Percentiles rank a stretch among this genome's conserved stretches.
Evolutionary conservation across 306 rosid genomes (phyloP).

Genomic region (Pyrus bretschneideri): DNA sequence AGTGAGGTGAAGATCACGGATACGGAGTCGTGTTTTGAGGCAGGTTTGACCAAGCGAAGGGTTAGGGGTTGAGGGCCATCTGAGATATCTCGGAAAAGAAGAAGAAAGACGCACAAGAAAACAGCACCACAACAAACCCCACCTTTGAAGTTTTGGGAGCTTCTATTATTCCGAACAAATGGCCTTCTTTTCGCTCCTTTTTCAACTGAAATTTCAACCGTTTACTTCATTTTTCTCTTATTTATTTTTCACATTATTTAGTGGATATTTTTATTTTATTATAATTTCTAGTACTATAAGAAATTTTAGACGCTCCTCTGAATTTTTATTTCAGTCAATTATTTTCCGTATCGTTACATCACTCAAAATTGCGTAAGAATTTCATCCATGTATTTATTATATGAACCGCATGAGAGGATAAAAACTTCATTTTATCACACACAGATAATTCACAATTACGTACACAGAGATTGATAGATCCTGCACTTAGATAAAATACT

Average conservation of each 20-base stretch:
- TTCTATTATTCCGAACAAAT: background rate
- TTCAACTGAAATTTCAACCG: background rate
- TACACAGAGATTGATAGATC: too few species aligned
- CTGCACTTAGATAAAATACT: too few species aligned
- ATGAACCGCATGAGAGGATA: too few species aligned
- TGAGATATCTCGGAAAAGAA: too few species aligned
- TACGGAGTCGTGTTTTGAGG: conserved; percentile 12
- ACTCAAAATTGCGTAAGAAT: too few species aligned
- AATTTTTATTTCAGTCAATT: too few species aligned
- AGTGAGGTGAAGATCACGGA: conserved; percentile 30
- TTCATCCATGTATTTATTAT: background rate
- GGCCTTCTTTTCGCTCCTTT: background rate
- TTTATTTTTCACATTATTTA: background rate
- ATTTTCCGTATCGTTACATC: background rate
- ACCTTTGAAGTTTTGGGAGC: background rate
- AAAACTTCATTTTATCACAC: too few species aligned
- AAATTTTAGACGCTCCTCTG: too few species aligned
- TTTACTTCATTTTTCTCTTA: background rate
- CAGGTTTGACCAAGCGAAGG: conserved; percentile 11
- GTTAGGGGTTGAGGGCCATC: background rate
- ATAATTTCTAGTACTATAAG: background rate
- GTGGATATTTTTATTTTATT: background rate
- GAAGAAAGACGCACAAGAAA: background rate
- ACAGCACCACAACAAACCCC: background rate
- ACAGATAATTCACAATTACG: too few species aligned